A percentile compares a stretch with the other conserved stretches of the same genome.
These are phyloP conservation scores for Boletus patriciae DNA, from an alignment of 768 basidiomycete genomes.

Conservation along the genomic window DNA sequence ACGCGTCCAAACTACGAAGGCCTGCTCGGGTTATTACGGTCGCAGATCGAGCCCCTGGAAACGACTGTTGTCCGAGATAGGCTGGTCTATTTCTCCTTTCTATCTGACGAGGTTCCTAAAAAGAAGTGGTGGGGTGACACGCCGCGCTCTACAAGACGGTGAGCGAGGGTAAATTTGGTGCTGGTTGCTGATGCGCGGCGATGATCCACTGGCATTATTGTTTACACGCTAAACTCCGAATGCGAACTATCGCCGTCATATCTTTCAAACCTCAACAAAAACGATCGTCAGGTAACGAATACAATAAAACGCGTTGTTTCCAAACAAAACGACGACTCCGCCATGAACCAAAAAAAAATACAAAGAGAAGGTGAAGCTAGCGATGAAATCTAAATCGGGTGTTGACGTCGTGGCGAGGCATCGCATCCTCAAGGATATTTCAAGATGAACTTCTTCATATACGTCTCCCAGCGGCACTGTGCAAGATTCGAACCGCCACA, in stretches of 20 bases:
- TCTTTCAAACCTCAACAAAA: neutral
- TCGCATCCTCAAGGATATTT: conserved; percentile 51
- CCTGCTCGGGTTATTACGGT: neutral
- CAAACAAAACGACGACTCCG: conserved; percentile 22
- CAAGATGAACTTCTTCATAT: conserved; percentile 63
- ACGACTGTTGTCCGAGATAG: neutral
- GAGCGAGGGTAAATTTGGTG: neutral
- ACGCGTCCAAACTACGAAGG: neutral
- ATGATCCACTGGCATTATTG: neutral
- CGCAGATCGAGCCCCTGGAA: neutral
- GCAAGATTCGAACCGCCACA: conserved; percentile 52
- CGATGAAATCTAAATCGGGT: neutral
- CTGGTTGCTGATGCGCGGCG: conserved; percentile 2
- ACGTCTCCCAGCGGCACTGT: conserved; percentile 58
- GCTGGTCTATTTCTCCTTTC: neutral
- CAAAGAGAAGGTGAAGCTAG: conserved; percentile 3
- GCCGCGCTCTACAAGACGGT: neutral
- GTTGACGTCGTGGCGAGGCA: neutral
- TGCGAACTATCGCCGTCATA: conserved; percentile 13
- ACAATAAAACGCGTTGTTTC: conserved; percentile 6
- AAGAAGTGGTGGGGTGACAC: neutral
- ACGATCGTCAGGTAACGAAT: neutral
- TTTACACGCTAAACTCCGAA: neutral
- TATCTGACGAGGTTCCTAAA: neutral
- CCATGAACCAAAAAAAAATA: conserved; percentile 3